Evolutionary conservation across 352 stramenopile genomes (phyloP), one percentile per base, ranked within the genome.

Genomic region (Phytophthora cryptogea): DNA sequence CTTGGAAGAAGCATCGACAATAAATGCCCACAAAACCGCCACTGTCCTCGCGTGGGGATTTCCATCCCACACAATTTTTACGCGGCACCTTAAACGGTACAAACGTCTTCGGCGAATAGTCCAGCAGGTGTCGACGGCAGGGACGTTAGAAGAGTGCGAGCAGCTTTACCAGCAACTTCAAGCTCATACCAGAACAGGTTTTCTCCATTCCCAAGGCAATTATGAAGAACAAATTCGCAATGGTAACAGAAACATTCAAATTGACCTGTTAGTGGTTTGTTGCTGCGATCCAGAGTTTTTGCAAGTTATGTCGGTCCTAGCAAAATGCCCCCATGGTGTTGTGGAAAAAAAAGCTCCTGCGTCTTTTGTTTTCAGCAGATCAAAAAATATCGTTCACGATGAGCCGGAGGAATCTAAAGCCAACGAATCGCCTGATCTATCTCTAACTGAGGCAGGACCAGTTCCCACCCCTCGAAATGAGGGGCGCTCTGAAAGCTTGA

Each of bases 11-110:
- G 62, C 62, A 13, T 53, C 39, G 2, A 45, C 32, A 45, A 33
- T 70, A 31, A 71, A 76, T 35, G 40, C 62, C 8, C 39, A 23
- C n/a, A 75, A 76, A 63, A 35, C 56, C 13, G 50, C 55, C 28
- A 49, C 60, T 26, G 51, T 66, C 7, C 50, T 80, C 47, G 57
- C 60, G 37, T 80, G 60, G 71, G 71, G 59, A 0, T 76, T 78
- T 28, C 65, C 64, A 14, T 32, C 44, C 0, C 43, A 60, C 33
- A 75, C 68, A 7, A 70, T 78, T 33, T 31, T 46, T 26, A 67
- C 68, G 4, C 56, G 68, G 13, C 62, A 76, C 10, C 58, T 80
- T 13, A 77, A 78, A 46, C 32, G 71, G 2, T 80, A 76, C 54
- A 66, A 74, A 36, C 11, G 35, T 26, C 31, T 80, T 14, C 61